Evolutionary conservation across 2,329 filamentous ascomycete genomes (phyloP).

Genomic region (Talaromyces sp.): DNA sequence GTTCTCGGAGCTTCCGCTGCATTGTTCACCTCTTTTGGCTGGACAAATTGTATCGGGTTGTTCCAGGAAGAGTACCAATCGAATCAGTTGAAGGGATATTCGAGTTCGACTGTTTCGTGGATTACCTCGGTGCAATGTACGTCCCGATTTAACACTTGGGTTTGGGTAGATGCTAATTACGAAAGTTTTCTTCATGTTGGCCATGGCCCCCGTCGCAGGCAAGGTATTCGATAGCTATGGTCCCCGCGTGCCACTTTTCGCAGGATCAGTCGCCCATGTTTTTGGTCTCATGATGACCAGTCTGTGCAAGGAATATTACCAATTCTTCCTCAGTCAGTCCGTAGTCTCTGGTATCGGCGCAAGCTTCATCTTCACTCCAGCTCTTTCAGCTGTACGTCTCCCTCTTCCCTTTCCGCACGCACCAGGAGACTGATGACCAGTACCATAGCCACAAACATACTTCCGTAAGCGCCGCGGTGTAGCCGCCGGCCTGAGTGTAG

Average conservation of each 20-base stretch:
- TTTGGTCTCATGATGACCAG: conserved; percentile 54
- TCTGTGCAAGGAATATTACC: conserved; percentile 49
- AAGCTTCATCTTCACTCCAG: conserved; percentile 49
- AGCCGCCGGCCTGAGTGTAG: conserved; percentile 20
- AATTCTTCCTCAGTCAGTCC: conserved; percentile 53
- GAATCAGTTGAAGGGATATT: conserved; percentile 13
- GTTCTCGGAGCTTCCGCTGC: conserved; percentile 9
- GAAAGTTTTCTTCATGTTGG: conserved; percentile 49
- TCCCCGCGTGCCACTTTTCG: conserved; percentile 42
- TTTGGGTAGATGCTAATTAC: background rate
- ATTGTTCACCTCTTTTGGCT: conserved; percentile 12
- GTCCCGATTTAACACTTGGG: background rate
- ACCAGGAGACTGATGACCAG: background rate
- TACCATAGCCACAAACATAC: conserved; percentile 36
- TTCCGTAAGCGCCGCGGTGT: conserved; percentile 11
- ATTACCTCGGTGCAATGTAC: conserved; percentile 15
- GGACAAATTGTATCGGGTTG: conserved; percentile 16
- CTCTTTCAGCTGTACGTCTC: conserved; percentile 54
- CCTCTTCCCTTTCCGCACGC: conserved; percentile 36
- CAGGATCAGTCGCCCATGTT: conserved; percentile 46
- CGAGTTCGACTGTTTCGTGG: conserved; percentile 15
- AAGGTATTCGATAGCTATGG: conserved; percentile 53
- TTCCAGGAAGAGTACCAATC: conserved; percentile 17
- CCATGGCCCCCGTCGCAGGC: conserved; percentile 51
- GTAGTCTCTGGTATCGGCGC: conserved; percentile 53